Conservation (phyloP, 163 green algal genomes). For the Chlamydomonas reinhardtii region DNA sequence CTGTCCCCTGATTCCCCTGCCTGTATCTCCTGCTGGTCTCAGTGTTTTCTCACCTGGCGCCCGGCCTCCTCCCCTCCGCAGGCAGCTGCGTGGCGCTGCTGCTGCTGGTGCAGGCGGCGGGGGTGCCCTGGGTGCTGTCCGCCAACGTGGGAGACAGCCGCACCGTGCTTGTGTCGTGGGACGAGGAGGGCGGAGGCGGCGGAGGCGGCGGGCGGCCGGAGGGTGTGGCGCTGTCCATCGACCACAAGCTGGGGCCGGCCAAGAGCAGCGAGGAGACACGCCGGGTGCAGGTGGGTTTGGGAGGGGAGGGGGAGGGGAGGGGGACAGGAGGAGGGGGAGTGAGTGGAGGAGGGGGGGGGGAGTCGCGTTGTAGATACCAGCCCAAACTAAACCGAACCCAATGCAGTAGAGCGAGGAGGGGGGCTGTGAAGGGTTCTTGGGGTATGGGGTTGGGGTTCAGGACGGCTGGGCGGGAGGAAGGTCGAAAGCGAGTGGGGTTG, state of each 20-base stretch:
- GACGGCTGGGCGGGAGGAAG: too few relatives aligned
- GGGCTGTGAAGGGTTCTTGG: too few relatives aligned
- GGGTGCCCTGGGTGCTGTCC: conserved; percentile 38
- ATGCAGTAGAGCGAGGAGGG: too few relatives aligned
- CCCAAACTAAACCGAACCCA: too few relatives aligned
- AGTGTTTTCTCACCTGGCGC: too few relatives aligned
- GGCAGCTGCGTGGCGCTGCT: too few relatives aligned
- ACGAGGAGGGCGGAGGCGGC: not conserved
- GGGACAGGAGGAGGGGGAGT: not conserved
- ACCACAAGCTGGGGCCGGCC: conserved; percentile 48
- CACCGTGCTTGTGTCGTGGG: conserved; percentile 37
- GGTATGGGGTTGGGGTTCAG: too few relatives aligned
- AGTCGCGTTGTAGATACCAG: too few relatives aligned
- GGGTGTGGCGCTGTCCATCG: conserved; percentile 10
- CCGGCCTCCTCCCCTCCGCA: too few relatives aligned
- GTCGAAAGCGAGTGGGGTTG: too few relatives aligned
- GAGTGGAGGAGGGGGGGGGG: not conserved
- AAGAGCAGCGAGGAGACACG: conserved; percentile 50
- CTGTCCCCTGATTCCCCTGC: too few relatives aligned
- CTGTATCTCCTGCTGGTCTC: too few relatives aligned
- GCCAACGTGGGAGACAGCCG: conserved; percentile 48
- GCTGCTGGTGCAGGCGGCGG: not conserved
- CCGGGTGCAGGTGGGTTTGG: conserved; percentile 36
- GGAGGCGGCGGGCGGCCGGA: conserved; percentile 13
- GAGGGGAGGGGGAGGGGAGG: not conserved